Evolutionary conservation across 352 stramenopile genomes (phyloP), one percentile per base, ranked within the genome.

Genomic region (Paralagenidium karlingii): DNA sequence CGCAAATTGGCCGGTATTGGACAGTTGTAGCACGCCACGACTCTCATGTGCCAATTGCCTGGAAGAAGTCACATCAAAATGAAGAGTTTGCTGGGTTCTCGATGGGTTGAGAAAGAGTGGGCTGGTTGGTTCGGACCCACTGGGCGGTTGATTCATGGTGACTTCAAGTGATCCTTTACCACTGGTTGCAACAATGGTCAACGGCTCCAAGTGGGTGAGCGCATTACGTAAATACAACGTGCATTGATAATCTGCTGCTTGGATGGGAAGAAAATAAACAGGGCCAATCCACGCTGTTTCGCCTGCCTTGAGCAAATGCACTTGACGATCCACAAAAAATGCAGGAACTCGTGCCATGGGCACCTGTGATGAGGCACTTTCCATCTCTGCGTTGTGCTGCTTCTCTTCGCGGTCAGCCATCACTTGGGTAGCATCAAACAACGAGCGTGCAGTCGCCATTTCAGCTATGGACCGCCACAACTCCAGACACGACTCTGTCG

Each of bases 231-330:
- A 53, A 43, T 61, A 84, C 3, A 82, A 26, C 20, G 22, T 51
- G 0, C 51, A 51, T 13, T 45, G 30, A 10, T 73, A 39, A 27
- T 60, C 34, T 18, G 58, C 45, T 5, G 59, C 53, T 40, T 43
- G 45, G 8, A 60, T 67, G 8, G 70, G 67, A 5, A 76, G 52
- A 39, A 80, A 84, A 40, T 75, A 78, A n/a, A 84, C 62, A 0
- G 70, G 70, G 10, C 70, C 70, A 38, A 78, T 53, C 8, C 62
- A 38, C 1, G 45, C 28, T 8, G 55, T 36, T 20, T 55, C 28
- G 18, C 48, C 57, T n/a, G n/a, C n/a, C n/a, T n/a, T n/a, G n/a
- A n/a, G n/a, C n/a, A n/a, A n/a, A n/a, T n/a, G n/a, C n/a, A n/a
- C n/a, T n/a, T n/a, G n/a, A n/a, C n/a, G n/a, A n/a, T n/a, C n/a